Evolutionary conservation across 2,329 filamentous ascomycete genomes (phyloP), one percentile per base, ranked within the genome.

Genomic region (Trichophyton equinum): DNA sequence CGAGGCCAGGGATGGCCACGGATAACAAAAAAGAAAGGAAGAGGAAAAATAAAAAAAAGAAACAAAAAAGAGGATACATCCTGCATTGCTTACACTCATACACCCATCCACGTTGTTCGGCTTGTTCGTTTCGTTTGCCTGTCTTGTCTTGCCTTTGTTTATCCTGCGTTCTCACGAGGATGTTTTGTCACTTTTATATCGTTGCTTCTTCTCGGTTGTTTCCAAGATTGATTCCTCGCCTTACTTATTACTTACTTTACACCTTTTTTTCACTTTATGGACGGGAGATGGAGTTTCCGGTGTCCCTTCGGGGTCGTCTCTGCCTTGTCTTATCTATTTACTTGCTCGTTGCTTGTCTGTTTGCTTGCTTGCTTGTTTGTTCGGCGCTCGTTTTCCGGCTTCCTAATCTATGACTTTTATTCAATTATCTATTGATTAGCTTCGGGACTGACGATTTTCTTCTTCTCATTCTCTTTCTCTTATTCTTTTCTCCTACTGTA

Each of bases 231-330:
- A 33, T 38, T 38, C 33, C 33, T 38, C 33, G 13, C 33, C 33
- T 30, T 13, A 38, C 33, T 3, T n/a, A 25, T 36, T 18, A 33
- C 49, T 18, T 55, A 9, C 33, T 30, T 5, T 33, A 27, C 33
- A 15, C 13, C 22, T 53, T 53, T 27, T 27, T 27, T 5, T 27
- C 25, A 18, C 20, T 49, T 25, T 51, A 51, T 25, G 46, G 11
- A 51, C n/a, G n/a, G 51, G 51, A 55, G 51, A 47, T 55, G 51
- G 51, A 55, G 51, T 55, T 55, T 36, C 22, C 22, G 46, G 18
- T 51, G 22, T 20, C 33, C 33, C 33, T 38, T 38, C 33, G 33
- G 33, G 33, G 33, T 38, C 33, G 33, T 38, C 33, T 38, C 33
- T 38, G 33, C 11, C 33, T 38, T 38, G 27, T 8, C 11, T 13